phyloP scores from a whole-genome alignment of 2,329 filamentous ascomycete species.

The Fusarium humuli region DNA sequence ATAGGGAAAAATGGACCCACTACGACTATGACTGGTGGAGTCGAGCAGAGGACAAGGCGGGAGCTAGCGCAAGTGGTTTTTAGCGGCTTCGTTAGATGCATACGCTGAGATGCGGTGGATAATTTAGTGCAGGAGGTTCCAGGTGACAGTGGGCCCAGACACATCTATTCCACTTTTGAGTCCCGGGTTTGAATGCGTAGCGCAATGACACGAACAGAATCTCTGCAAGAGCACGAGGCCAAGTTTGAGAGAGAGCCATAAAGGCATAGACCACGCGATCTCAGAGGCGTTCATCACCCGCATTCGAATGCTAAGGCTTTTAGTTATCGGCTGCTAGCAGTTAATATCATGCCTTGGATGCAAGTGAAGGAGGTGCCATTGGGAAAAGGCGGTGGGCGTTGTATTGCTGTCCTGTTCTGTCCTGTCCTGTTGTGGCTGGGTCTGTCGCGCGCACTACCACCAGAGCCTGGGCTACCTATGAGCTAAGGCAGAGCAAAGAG shows the following conservation, averaged over 20 bases:
- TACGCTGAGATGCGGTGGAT: conserved; percentile 31
- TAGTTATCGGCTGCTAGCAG: background rate
- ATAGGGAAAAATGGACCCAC: conserved; percentile 44
- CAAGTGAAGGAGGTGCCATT: conserved; percentile 16
- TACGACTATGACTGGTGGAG: conserved; percentile 36
- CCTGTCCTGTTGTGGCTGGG: conserved; percentile 13
- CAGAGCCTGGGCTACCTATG: conserved; percentile 5
- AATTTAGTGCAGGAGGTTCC: conserved; percentile 12
- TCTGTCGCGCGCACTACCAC: conserved; percentile 25
- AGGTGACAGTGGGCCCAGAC: conserved; percentile 24
- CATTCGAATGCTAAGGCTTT: conserved; percentile 1
- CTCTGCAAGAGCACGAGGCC: conserved; percentile 24
- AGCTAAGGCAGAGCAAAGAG: conserved; percentile 22
- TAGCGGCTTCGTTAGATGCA: conserved; percentile 49
- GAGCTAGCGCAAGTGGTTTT: conserved; percentile 47
- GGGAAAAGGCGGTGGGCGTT: conserved; percentile 39
- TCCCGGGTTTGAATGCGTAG: conserved; percentile 13
- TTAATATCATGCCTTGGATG: conserved; percentile 1
- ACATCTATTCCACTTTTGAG: conserved; percentile 25
- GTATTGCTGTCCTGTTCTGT: conserved; percentile 2
- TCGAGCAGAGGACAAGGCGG: conserved; percentile 39
- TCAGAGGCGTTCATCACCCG: conserved; percentile 10
- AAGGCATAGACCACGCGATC: conserved; percentile 17
- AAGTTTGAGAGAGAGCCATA: conserved; percentile 7
- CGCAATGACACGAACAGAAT: conserved; percentile 15